Base-by-base conservation (phyloP, 331 rosid species). In the Rhamnella rubrinervis region DNA sequence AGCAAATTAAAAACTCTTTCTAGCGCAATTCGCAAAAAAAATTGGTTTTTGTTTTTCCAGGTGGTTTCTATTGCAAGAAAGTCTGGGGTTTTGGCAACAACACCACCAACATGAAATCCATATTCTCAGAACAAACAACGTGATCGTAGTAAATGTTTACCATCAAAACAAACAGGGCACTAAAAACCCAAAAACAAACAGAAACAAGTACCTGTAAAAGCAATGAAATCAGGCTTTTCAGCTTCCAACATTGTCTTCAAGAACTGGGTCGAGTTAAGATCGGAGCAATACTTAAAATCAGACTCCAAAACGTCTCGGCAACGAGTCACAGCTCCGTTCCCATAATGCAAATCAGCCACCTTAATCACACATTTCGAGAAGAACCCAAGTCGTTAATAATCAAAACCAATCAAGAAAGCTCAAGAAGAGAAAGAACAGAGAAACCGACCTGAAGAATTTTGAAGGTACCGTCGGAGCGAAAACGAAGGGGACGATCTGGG, bases 341-440 rank as follows among this genome's bases (percentile, higher is more conserved):
- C 98, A 28, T 55, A 88, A 80, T 93, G 98, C 96, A 93, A 84
- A 80, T 93, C 98, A 19, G 98, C 97, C 23, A 92, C 96, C 97
- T 85, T 59, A 31, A 20, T 41, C 13, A 23, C n/a, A 17, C 17
- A n/a, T 28, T 59, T 59, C 8, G 44, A 28, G 49, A 28, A 5
- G 40, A 63, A 11, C 18, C 39, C 49, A 65, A 44, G 5, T 18
- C 8, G 14, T 39, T 14, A 17, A 25, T 7, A 44, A 44, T 15
- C 17, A 13, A 71, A 21, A 37, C 39, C 25, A 50, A 23, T 58
- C 9, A 65, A 63, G 9, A 41, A 63, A 63, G 1, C 39, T 3
- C 5, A 10, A n/a, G 53, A 16, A 26, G 16, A 62, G 25, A 49
- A 18, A 13, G 18, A 15, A 52, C 13, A 9, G 19, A 16, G 8